Evolutionary conservation across 768 basidiomycete species (phyloP), one percentile per base, ranked within the genome.

Genomic region (Psilocybe cyanescens): DNA sequence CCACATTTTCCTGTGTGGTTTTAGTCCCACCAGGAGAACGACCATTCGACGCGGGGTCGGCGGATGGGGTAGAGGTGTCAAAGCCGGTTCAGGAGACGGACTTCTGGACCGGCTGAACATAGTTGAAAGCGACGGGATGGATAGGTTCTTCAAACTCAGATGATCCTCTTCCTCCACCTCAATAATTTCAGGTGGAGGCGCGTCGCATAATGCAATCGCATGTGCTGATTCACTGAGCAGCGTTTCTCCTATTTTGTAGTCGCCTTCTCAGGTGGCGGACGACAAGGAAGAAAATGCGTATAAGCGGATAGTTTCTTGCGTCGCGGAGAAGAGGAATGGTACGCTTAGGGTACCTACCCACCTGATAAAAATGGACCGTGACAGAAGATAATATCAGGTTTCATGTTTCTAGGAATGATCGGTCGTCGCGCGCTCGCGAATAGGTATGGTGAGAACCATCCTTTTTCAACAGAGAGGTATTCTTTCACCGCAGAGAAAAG

Each of bases 391-490:
- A 89, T 74, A 70, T 89, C 88, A 29, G 88, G 87, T 70, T 79
- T 86, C 81, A 88, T 83, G 24, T 79, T 78, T 44, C 87, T 78
- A 1, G 84, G 86, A 57, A 87, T 88, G 67, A 84, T 78, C 6
- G 87, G 87, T 50, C 86, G 72, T 8, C 84, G 79, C 2, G 78
- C 79, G 59, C 85, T 87, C 4, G 86, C 86, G 67, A 86, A 89
- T 1, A 88, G 75, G 68, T 88, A 87, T 0, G 86, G 86, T 11
- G 81, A 84, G 72, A 88, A 88, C 87, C 88, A 88, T 12, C 86
- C 87, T 70, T 88, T 87, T 71, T 86, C 83, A 3, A 85, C 74
- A 2, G 85, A 79, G 47, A 89, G 73, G 59, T 88, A 89, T 56
- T 87, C 86, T 65, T 82, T 87, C 17, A 90, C 83, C 7, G 78